Evolutionary conservation across 177 flowering plant species (phyloP).

Genomic region (Vitis hybrid): DNA sequence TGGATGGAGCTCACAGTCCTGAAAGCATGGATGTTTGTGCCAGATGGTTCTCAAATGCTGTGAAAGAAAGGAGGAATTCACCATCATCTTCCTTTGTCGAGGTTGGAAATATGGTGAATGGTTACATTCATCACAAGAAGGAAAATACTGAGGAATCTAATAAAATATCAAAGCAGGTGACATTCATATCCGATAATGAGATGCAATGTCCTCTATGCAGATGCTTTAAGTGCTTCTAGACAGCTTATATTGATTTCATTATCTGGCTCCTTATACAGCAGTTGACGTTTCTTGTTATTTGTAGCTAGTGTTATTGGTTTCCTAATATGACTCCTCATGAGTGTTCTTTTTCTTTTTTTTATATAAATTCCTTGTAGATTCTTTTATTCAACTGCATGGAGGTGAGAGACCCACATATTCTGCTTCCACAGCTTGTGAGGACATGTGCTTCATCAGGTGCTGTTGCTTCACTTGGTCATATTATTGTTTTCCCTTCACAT

Average conservation of each 20-base stretch:
- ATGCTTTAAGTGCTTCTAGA: conserved; percentile 1
- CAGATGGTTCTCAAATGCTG: conserved; percentile 72
- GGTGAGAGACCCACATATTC: conserved; percentile 71
- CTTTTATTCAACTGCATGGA: conserved; percentile 91
- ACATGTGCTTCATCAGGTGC: conserved; percentile 83
- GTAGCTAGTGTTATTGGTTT: background rate
- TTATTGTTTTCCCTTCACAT: background rate
- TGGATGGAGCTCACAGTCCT: conserved; percentile 97
- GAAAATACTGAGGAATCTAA: conserved; percentile 19
- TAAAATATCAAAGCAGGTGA: conserved; percentile 55
- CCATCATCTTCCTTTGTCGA: conserved; percentile 14
- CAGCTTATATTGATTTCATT: background rate
- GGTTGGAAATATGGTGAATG: conserved; percentile 23
- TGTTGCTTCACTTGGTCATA: conserved; percentile 1
- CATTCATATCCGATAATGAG: background rate
- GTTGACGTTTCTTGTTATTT: background rate
- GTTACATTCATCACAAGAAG: conserved; percentile 16
- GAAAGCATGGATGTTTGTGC: conserved; percentile 96
- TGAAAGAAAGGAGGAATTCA: conserved; percentile 27
- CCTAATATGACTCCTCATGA: conserved; percentile 6
- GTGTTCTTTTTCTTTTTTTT: background rate
- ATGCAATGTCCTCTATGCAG: background rate
- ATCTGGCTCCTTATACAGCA: background rate
- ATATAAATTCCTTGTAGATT: conserved; percentile 41
- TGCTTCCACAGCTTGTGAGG: conserved; percentile 66